Conservation (phyloP, 805 yeast genomes). For the Pichia heedii region DNA sequence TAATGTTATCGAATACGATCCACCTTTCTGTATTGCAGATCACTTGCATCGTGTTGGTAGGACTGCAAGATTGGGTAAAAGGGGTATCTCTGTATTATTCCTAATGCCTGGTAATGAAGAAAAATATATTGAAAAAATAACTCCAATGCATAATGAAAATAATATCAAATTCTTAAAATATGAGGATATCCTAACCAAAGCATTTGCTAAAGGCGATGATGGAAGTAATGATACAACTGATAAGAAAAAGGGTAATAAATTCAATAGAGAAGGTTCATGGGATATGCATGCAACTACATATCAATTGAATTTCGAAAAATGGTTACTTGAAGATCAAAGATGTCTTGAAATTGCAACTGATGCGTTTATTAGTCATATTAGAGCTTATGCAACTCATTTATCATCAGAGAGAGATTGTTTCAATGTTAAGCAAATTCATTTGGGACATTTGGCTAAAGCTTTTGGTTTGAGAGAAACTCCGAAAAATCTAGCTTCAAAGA, state of each 20-base stretch:
- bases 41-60: slow-evolving; percentile 96
- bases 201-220: slow-evolving; percentile 19
- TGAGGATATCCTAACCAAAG: slow-evolving; percentile 30
- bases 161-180: slow-evolving; percentile 44
- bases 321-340: slow-evolving; percentile 62
- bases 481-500: slow-evolving; percentile 46
- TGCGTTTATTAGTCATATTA: slow-evolving; percentile 80
- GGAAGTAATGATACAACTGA: slow-evolving; percentile 11
- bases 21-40: slow-evolving; percentile 90
- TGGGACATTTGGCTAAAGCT: slow-evolving; percentile 93
- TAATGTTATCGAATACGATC: slow-evolving; percentile 85
- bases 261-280: slow-evolving; percentile 45
- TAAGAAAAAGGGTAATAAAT: slow-evolving; percentile 14
- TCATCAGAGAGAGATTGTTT: slow-evolving; percentile 70
- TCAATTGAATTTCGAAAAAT: slow-evolving; percentile 86
- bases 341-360: slow-evolving; percentile 61
- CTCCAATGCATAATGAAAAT: slow-evolving; percentile 39
- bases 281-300: slow-evolving; percentile 93
- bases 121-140: slow-evolving; percentile 59
- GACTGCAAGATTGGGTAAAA: slow-evolving; percentile 94
- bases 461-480: slow-evolving; percentile 96
- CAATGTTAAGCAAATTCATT: slow-evolving; percentile 73
- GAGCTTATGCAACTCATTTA: slow-evolving; percentile 95
- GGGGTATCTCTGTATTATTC: slow-evolving; percentile 71
- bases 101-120: slow-evolving; percentile 88